Evolutionary conservation across 768 basidiomycete species (phyloP).

Genomic region (Tylopilus sp.): DNA sequence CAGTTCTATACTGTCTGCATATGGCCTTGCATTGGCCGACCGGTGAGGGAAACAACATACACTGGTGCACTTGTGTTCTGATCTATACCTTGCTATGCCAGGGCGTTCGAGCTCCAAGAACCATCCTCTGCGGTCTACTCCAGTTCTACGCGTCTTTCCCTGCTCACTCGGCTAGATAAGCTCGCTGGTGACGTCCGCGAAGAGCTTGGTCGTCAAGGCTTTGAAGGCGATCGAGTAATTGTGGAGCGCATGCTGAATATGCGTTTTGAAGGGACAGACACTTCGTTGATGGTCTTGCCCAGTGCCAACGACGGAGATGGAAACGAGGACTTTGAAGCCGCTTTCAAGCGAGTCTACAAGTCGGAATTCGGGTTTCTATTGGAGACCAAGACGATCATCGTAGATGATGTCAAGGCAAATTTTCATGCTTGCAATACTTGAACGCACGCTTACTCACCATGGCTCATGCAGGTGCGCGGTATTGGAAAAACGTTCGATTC

Average conservation of each 20-base stretch:
- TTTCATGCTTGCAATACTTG: not conserved
- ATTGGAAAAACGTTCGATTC: constrained; percentile 88
- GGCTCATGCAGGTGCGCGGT: constrained; percentile 61
- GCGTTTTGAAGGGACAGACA: constrained; percentile 93
- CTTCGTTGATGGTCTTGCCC: constrained; percentile 83
- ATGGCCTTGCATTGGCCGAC: constrained; percentile 90
- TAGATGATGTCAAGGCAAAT: constrained; percentile 87
- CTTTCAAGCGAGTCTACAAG: constrained; percentile 79
- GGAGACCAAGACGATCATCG: constrained; percentile 76
- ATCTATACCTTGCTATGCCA: constrained; percentile 29
- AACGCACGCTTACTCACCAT: not conserved
- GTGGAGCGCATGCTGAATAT: constrained; percentile 86
- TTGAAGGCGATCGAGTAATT: constrained; percentile 65
- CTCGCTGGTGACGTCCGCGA: constrained; percentile 57
- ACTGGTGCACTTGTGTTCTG: not conserved
- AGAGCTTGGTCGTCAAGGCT: constrained; percentile 80
- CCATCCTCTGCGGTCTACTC: constrained; percentile 82
- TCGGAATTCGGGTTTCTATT: constrained; percentile 90
- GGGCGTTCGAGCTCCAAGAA: constrained; percentile 86
- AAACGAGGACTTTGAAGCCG: constrained; percentile 69
- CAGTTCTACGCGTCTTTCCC: constrained; percentile 46
- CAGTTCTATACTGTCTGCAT: constrained; percentile 90
- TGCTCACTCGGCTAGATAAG: constrained; percentile 66
- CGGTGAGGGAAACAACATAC: constrained; percentile 34
- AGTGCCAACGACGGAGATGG: constrained; percentile 46